Evolutionary conservation across 176 grass and related monocot genomes (phyloP), one percentile per base, ranked within the genome.

Genomic region (Dendrocalamus sinicus): DNA sequence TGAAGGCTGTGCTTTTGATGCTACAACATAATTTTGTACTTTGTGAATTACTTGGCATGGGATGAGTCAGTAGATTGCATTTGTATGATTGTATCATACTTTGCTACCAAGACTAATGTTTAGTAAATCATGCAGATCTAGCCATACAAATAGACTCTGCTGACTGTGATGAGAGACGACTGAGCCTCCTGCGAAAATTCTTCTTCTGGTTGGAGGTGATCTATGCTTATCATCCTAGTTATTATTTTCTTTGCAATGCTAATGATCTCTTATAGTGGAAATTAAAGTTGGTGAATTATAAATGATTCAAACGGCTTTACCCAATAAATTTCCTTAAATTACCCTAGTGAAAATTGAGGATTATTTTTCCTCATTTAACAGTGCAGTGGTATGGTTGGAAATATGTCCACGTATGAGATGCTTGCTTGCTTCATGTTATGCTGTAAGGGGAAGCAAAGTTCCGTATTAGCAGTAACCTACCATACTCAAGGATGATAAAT

Each of bases 191-290:
- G 24, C 59, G 86, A 58, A 89, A 89, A 79, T 91, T 95, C 71
- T 95, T 95, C 89, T 95, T 93, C 59, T 95, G 91, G 93, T 82
- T 95, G 84, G 83, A 95, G 93, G 93, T 95, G 66, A 90, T 81
- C 69, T 32, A 81, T 53, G 22, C 46, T 91, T n/a, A 17, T 3
- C 20, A 4, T 19, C 20, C 12, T 67, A 60, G 53, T 82, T 69
- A 30, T 73, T 65, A 6, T 80, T 68, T 68, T 22, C 9, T 22
- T 40, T 72, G 20, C 12, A 39, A 20, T 81, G 28, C 41, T 50
- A 40, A 71, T 50, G 15, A 23, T 71, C 10, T 41, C 26, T 0
- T 50, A 4, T 8, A 16, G 4, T 66, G 17, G 19, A 79, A 79
- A 3, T 72, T 8, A 30, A 3, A 19, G 60, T 60, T 22, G n/a